Evolutionary conservation across 139 green algal genomes (phyloP), one percentile per base, ranked within the genome.

Genomic region (Tetradesmus obliquus): DNA sequence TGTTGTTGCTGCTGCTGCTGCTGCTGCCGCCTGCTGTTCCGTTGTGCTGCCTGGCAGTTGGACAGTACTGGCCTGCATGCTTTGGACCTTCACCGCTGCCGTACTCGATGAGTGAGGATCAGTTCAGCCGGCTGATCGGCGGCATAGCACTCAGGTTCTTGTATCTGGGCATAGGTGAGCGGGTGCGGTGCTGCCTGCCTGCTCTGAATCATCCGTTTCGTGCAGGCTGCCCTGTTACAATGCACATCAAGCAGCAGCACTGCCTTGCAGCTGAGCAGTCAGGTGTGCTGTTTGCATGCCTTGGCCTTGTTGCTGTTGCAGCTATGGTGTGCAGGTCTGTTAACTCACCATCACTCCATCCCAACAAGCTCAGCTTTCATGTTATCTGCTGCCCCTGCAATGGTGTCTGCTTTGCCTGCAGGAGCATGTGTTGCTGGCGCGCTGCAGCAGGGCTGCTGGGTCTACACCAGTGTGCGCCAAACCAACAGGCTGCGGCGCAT

Each of bases 131-230:
- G 8, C 6, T 81, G 32, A 58, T 92, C n/a, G 24, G 5, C 12
- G 79, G 88, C 12, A 86, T 95, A 1, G 90, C 92, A 2, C 88
- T 97, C 8, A 95, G 96, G 71, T 98, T 98, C 74, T 19, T 97
- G 19, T 98, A 97, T 72, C 76, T 98, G 12, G 95, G 91, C 20
- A 92, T 97, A 24, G 96, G 79, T 90, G n/a, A 60, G 85, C 1
- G 57, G 17, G 22, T 84, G 94, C 2, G 69, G 92, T 20, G 94
- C 72, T 0, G 88, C 88, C 4, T 97, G 95, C 90, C 32, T 45
- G 32, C 32, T 45, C 32, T 45, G 32, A 45, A 45, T 45, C 32
- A 45, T 45, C 32, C 32, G 32, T 45, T 45, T 0, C 32, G 19
- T 94, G 24, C 93, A 97, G 74, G 84, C 84, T 1, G 55, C 10